phyloP scores from a whole-genome alignment of 2,329 filamentous ascomycete species.

The Clonostachys chloroleuca region DNA sequence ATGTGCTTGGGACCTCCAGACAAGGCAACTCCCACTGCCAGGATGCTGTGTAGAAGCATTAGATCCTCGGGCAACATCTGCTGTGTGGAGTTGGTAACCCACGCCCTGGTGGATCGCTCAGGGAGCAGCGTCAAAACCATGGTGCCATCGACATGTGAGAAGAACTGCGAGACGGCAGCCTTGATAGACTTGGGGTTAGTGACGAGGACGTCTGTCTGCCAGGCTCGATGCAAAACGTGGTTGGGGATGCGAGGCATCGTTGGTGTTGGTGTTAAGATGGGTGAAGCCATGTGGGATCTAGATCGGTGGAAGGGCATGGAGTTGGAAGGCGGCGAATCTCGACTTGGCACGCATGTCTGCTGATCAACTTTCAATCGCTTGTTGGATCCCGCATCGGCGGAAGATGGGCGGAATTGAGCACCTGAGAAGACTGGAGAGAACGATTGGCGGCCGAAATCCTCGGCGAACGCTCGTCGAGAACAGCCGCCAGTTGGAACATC shows the following conservation, averaged over 20 bases:
- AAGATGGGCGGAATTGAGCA: slow-evolving; percentile 22
- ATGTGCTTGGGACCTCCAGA: slow-evolving; percentile 29
- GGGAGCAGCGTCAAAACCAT: slow-evolving; percentile 36
- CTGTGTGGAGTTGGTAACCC: slow-evolving; percentile 25
- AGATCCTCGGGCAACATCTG: slow-evolving; percentile 33
- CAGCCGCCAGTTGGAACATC: slow-evolving; percentile 28
- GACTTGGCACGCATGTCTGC: slow-evolving; percentile 33
- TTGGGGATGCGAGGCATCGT: slow-evolving; percentile 40
- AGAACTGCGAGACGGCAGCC: slow-evolving; percentile 33
- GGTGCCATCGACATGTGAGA: slow-evolving; percentile 32
- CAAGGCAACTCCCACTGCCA: slow-evolving; percentile 30
- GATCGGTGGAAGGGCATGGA: slow-evolving; percentile 9
- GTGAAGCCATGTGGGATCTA: slow-evolving; percentile 27
- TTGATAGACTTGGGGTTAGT: slow-evolving; percentile 33
- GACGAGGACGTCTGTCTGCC: slow-evolving; percentile 45
- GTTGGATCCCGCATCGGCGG: slow-evolving; percentile 26
- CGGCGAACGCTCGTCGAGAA: slow-evolving; percentile 25
- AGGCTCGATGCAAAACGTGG: slow-evolving; percentile 40
- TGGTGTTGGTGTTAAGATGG: slow-evolving; percentile 26
- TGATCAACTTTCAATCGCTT: slow-evolving; percentile 48
- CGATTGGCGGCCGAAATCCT: slow-evolving; percentile 20
- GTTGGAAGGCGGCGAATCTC: slow-evolving; percentile 21
- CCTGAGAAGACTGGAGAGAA: slow-evolving; percentile 44
- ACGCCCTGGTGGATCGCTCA: slow-evolving; percentile 28
- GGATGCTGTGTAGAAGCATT: slow-evolving; percentile 40